Evolutionary conservation across 1,284 basidiomycete genomes (phyloP).

Genomic region (Agaricales sp.): DNA sequence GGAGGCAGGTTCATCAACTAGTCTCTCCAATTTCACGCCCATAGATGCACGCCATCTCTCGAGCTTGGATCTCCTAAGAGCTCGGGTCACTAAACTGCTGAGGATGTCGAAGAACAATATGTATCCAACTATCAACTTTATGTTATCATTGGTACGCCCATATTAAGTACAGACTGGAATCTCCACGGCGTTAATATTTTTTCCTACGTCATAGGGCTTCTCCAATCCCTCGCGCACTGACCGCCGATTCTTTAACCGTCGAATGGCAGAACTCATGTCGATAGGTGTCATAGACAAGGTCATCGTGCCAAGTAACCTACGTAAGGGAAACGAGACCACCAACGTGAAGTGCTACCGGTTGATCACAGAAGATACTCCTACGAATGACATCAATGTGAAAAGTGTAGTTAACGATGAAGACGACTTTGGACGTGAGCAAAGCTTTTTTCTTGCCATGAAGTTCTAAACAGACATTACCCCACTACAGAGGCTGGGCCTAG

Average conservation of each 20-base stretch:
- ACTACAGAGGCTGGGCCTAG: slow-evolving; percentile 23
- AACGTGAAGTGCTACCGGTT: slow-evolving; percentile 55
- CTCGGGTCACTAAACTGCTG: slow-evolving; percentile 56
- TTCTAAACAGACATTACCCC: not conserved
- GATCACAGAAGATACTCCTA: slow-evolving; percentile 22
- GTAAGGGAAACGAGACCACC: slow-evolving; percentile 28
- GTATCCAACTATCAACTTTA: slow-evolving; percentile 59
- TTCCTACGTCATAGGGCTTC: slow-evolving; percentile 44
- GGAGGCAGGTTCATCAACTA: slow-evolving; percentile 7
- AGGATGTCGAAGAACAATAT: slow-evolving; percentile 54
- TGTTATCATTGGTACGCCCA: slow-evolving; percentile 54
- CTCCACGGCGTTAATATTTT: slow-evolving; percentile 1
- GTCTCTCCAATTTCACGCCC: slow-evolving; percentile 45
- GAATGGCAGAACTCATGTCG: slow-evolving; percentile 59
- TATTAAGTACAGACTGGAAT: not conserved
- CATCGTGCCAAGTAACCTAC: slow-evolving; percentile 45
- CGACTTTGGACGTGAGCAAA: not conserved
- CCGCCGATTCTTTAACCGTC: slow-evolving; percentile 65
- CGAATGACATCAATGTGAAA: slow-evolving; percentile 10
- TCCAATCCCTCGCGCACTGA: slow-evolving; percentile 60
- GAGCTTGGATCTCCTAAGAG: slow-evolving; percentile 56
- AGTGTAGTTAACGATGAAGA: not conserved
- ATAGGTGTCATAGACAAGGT: slow-evolving; percentile 67
- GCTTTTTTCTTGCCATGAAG: not conserved
- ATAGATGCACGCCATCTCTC: slow-evolving; percentile 70